Evolutionary conservation across 805 yeast genomes (phyloP).

Genomic region (Nakazawaea pomicola): DNA sequence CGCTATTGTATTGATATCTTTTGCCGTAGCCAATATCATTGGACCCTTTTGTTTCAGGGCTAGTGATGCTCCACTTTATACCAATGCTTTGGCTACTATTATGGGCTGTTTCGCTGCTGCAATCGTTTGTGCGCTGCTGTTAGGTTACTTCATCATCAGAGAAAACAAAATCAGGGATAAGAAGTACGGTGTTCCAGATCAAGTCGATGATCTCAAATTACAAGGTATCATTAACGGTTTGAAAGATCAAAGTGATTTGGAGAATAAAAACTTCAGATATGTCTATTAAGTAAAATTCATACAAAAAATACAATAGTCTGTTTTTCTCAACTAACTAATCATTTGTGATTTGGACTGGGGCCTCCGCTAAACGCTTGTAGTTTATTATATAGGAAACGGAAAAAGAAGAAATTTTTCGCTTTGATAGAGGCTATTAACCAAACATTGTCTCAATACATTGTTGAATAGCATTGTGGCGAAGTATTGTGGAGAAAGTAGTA

Average conservation of each 20-base stretch:
- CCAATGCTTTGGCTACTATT: constrained; percentile 34
- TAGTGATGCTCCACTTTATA: constrained; percentile 39
- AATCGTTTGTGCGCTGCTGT: constrained; percentile 23
- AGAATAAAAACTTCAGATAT: constrained; percentile 22
- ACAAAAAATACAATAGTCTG: neutral
- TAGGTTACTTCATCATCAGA: constrained; percentile 23
- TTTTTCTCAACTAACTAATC: too few species aligned
- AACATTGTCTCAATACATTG: too few species aligned
- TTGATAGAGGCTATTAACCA: too few species aligned
- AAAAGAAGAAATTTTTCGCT: neutral
- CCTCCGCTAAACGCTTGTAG: too few species aligned
- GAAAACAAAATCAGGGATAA: constrained; percentile 40
- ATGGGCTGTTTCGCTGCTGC: constrained; percentile 34
- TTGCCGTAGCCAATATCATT: constrained; percentile 48
- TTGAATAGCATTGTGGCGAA: too few species aligned
- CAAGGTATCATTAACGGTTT: constrained; percentile 27
- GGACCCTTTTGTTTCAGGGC: constrained; percentile 48
- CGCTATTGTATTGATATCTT: constrained; percentile 38
- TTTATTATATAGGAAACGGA: neutral
- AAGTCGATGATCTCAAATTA: constrained; percentile 20
- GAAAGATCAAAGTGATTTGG: constrained; percentile 26
- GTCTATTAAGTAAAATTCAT: constrained; percentile 10
- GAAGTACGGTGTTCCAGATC: constrained; percentile 21
- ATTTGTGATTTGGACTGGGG: too few species aligned
- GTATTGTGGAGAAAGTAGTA: too few species aligned